Evolutionary conservation across 2,329 filamentous ascomycete species (phyloP), one percentile per base, ranked within the genome.

Genomic region (Xylaria sp.): DNA sequence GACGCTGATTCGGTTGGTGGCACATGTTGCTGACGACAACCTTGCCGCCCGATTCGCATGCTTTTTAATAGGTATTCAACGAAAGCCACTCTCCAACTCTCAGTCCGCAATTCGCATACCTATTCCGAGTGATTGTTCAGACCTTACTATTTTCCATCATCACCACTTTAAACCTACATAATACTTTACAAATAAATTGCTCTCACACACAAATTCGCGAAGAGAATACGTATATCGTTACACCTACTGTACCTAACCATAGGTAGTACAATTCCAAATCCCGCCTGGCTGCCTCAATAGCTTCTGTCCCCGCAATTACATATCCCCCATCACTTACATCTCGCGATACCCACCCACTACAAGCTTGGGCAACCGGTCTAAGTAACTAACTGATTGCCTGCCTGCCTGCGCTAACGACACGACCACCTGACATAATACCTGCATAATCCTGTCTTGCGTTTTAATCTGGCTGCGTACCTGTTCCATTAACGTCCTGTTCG

Each of bases 211-310:
- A 34, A 28, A 3, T 15, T 36, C 28, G 5, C 28, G 25, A 46
- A 30, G 10, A 60, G 25, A 25, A 23, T 34, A 34, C 18, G 15
- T 12, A 12, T 18, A 34, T 43, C 23, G 20, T 32, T 23, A 34
- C 20, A 41, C 8, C 13, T 39, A n/a, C n/a, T n/a, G n/a, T n/a
- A n/a, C n/a, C n/a, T n/a, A n/a, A n/a, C n/a, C n/a, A n/a, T 45
- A 60, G 10, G 8, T 25, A 9, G 6, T 41, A 34, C 30, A 58
- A 71, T 70, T 70, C 60, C 69, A 70, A 69, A 70, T 69, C 39
- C 41, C 41, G 25, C 23, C 56, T 18, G 68, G 68, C 43, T 48
- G 55, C 58, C 63, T 63, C 66, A 45, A 58, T 30, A 43, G 18
- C 55, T 45, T 4, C 12, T 20, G 25, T 48, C 59, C 65, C 65